Conservation (phyloP, 2,329 filamentous ascomycete genomes). For the Alternaria viburni region DNA sequence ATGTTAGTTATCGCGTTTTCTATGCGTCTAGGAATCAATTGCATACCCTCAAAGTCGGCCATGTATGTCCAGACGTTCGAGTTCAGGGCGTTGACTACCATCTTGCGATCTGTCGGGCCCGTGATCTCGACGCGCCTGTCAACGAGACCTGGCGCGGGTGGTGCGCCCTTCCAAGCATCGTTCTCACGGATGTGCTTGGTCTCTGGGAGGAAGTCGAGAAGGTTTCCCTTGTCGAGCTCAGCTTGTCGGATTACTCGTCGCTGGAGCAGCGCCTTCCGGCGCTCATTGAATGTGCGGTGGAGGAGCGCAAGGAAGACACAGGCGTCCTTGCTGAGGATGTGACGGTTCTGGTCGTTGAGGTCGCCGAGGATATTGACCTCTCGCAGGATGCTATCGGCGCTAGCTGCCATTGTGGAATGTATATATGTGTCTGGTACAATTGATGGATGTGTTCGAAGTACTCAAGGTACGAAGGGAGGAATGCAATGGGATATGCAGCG, state of each 20-base stretch:
- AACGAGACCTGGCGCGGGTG: slow-evolving; percentile 87
- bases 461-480: slow-evolving; percentile 20
- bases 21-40: too few relatives aligned
- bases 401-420: slow-evolving; percentile 51
- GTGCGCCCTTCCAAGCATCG: slow-evolving; percentile 89
- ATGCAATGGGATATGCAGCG: slow-evolving; percentile 31
- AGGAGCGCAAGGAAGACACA: slow-evolving; percentile 91
- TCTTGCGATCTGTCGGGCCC: slow-evolving; percentile 95
- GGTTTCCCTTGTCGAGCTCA: slow-evolving; percentile 86
- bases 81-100: slow-evolving; percentile 98
- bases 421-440: slow-evolving; percentile 11
- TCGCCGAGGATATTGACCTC: slow-evolving; percentile 85
- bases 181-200: slow-evolving; percentile 95
- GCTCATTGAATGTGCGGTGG: slow-evolving; percentile 91
- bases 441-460: slow-evolving; percentile 5
- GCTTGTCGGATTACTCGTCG: slow-evolving; percentile 85
- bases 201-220: slow-evolving; percentile 95
- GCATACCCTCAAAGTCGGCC: slow-evolving; percentile 97
- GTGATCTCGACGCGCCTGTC: slow-evolving; percentile 97
- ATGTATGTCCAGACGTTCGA: slow-evolving; percentile 98
- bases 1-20: too few relatives aligned
- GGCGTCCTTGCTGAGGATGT: slow-evolving; percentile 90
- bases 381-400: slow-evolving; percentile 76
- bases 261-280: slow-evolving; percentile 86
- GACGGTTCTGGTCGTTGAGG: slow-evolving; percentile 78